Evolutionary conservation across 352 stramenopile species (phyloP).

Genomic region (Peronospora belbahrii): DNA sequence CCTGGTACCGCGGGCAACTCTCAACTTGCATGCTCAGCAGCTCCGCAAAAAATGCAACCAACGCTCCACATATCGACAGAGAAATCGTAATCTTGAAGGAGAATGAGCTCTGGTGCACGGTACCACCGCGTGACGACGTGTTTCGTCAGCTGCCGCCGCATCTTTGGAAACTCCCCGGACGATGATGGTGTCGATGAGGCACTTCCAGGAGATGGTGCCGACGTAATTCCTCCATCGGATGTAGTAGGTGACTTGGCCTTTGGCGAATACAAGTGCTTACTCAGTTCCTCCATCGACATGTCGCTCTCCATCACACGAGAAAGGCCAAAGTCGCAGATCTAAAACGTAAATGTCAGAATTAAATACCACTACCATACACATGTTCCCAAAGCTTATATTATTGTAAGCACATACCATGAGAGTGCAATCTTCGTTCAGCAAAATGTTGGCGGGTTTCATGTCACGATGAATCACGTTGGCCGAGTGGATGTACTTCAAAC

Average conservation of each 20-base stretch:
- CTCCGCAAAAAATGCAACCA: constrained; percentile 91
- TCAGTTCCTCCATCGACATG: constrained; percentile 67
- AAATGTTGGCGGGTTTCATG: constrained; percentile 85
- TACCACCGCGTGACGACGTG: constrained; percentile 99
- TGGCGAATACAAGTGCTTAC: constrained; percentile 69
- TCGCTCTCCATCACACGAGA: constrained; percentile 76
- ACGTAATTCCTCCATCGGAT: constrained; percentile 52
- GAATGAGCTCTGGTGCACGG: constrained; percentile 92
- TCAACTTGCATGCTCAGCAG: constrained; percentile 85
- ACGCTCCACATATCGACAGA: constrained; percentile 99
- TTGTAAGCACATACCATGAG: constrained; percentile 45
- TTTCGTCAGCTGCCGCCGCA: constrained; percentile 92
- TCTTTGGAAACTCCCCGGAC: constrained; percentile 50
- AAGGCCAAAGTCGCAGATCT: constrained; percentile 82
- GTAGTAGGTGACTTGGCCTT: constrained; percentile 75
- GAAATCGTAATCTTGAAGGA: constrained; percentile 91
- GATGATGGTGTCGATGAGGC: constrained; percentile 68
- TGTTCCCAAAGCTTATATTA: not conserved
- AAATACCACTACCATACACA: not conserved
- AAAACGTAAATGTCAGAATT: not conserved
- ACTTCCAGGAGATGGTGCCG: constrained; percentile 49
- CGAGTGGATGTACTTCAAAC: constrained; percentile 95
- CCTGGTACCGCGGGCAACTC: constrained; percentile 78
- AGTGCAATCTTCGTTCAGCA: constrained; percentile 84
- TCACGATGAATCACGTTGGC: constrained; percentile 86